phyloP scores from a whole-genome alignment of 2,329 filamentous ascomycete genomes.

The Hypoxylon sp. region DNA sequence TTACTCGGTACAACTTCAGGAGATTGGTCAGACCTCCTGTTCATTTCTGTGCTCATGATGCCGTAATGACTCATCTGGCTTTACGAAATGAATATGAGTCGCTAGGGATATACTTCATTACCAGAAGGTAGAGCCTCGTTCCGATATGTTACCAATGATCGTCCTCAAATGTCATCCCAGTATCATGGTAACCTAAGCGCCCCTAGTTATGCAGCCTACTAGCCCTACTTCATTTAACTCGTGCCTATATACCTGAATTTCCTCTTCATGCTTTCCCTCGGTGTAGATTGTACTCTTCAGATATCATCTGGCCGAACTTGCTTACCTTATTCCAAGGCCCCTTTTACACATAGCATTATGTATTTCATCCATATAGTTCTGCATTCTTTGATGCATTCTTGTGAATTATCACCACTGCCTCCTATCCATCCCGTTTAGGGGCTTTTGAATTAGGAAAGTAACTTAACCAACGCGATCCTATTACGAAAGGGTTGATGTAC shows the following conservation, averaged over 20 bases:
- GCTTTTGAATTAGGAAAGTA: background rate
- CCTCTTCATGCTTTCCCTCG: background rate
- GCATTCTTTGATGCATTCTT: background rate
- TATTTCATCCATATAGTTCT: background rate
- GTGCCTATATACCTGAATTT: background rate
- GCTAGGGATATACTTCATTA: background rate
- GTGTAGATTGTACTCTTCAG: background rate
- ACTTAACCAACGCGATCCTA: background rate
- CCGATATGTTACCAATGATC: background rate
- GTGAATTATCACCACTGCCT: background rate
- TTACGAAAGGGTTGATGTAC: background rate
- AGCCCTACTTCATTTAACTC: background rate
- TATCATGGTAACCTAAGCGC: background rate
- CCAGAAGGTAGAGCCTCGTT: background rate
- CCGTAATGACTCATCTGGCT: background rate
- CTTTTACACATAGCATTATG: background rate
- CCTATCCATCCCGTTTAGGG: background rate
- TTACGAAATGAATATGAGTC: background rate
- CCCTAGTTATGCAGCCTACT: background rate
- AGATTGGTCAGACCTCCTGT: slow-evolving; percentile 33
- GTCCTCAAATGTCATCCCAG: background rate
- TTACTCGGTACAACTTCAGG: slow-evolving; percentile 21
- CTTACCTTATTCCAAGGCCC: background rate
- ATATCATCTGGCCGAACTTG: background rate
- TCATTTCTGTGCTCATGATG: slow-evolving; percentile 10